phyloP scores from a whole-genome alignment of 1,139 yeast genomes.

The Wickerhamomyces sp. region DNA sequence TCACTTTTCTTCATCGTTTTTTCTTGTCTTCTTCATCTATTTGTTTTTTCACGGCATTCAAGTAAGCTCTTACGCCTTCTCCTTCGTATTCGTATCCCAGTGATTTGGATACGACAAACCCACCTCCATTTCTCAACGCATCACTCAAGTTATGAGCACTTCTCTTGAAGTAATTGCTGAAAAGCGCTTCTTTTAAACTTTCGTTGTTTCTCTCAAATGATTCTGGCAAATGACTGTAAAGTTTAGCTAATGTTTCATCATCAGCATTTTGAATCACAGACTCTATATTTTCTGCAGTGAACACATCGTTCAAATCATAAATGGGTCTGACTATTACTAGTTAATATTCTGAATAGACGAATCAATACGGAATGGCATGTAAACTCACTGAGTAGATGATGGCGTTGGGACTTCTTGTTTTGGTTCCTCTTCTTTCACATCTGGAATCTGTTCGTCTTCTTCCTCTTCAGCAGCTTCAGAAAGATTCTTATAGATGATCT shows the following conservation, averaged over 20 bases:
- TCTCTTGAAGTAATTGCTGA: slow-evolving; percentile 51
- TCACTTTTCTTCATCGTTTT: neutral
- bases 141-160: slow-evolving; percentile 40
- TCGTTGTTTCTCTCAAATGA: slow-evolving; percentile 36
- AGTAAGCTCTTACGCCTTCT: slow-evolving; percentile 53
- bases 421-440: slow-evolving; percentile 14
- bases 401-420: slow-evolving; percentile 8
- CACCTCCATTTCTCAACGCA: slow-evolving; percentile 46
- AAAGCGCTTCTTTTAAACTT: slow-evolving; percentile 40
- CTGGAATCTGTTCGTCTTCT: slow-evolving; percentile 20
- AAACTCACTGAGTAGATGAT: slow-evolving; percentile 13
- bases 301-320: slow-evolving; percentile 29
- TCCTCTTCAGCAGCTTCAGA: slow-evolving; percentile 31
- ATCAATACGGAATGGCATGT: no score
- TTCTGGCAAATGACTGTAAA: slow-evolving; percentile 42
- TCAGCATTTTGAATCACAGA: slow-evolving; percentile 34
- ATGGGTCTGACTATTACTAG: slow-evolving; percentile 11
- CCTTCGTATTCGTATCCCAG: slow-evolving; percentile 49
- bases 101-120: slow-evolving; percentile 46
- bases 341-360: no score
- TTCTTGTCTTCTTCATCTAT: slow-evolving; percentile 6
- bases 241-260: slow-evolving; percentile 30
- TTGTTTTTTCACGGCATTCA: slow-evolving; percentile 36
- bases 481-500: slow-evolving; percentile 51
- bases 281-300: slow-evolving; percentile 36